Conservation (phyloP, 768 basidiomycete species). For the Harrya chromipes region DNA sequence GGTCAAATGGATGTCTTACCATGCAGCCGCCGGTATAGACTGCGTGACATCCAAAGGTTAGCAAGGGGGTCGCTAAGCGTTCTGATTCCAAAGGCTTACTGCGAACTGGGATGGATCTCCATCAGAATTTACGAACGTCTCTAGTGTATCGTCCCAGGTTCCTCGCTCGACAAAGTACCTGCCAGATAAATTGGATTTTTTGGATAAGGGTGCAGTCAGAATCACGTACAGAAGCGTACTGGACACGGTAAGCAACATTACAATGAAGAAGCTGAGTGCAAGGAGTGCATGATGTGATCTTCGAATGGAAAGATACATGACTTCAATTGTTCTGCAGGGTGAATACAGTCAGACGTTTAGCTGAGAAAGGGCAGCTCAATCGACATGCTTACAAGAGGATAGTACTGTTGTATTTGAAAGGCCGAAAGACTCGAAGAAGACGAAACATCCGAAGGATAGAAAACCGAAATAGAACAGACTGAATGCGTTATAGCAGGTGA, state of each 20-base stretch:
- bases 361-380: background rate
- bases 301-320: conserved; percentile 87
- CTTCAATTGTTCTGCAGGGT: conserved; percentile 69
- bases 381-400: conserved; percentile 66
- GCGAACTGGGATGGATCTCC: conserved; percentile 81
- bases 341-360: background rate
- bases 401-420: conserved; percentile 82
- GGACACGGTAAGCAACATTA: conserved; percentile 84
- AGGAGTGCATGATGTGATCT: conserved; percentile 84
- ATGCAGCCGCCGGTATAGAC: conserved; percentile 73
- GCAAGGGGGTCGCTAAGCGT: background rate
- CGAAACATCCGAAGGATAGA: conserved; percentile 90
- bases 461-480: conserved; percentile 87
- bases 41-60: conserved; percentile 19
- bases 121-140: conserved; percentile 79
- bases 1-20: conserved; percentile 43
- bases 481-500: background rate
- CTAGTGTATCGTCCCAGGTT: conserved; percentile 79
- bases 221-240: conserved; percentile 72
- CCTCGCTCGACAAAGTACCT: conserved; percentile 91
- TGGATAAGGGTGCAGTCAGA: background rate
- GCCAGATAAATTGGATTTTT: background rate
- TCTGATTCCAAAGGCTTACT: conserved; percentile 36
- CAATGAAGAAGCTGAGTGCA: conserved; percentile 84
- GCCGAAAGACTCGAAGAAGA: conserved; percentile 82